Evolutionary conservation across 2,329 filamentous ascomycete species (phyloP).

Genomic region (Microsporum ferrugineum): DNA sequence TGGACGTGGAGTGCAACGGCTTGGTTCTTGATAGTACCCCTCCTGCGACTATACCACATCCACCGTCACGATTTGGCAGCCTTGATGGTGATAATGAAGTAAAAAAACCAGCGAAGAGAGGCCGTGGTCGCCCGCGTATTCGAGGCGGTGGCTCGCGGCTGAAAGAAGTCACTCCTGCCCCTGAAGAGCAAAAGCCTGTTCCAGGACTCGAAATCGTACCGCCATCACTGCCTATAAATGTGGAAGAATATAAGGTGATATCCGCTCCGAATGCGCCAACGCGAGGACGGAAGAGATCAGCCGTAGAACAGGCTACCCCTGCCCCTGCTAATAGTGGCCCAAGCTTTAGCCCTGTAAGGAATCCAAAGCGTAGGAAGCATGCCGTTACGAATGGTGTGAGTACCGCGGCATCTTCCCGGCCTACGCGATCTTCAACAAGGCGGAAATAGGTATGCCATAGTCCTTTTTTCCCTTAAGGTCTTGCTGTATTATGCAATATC

Average conservation of each 20-base stretch:
- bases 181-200: background rate
- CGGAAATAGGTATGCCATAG: background rate
- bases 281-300: slow-evolving; percentile 8
- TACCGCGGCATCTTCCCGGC: background rate
- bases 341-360: background rate
- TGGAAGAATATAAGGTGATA: background rate
- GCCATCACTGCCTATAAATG: background rate
- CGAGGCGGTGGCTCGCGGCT: background rate
- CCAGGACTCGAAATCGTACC: background rate
- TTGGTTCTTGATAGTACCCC: background rate
- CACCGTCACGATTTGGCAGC: slow-evolving; percentile 4
- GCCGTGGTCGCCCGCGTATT: background rate
- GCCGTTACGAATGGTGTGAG: background rate
- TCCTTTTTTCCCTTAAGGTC: background rate
- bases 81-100: background rate
- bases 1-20: background rate
- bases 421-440: background rate
- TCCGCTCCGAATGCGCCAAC: background rate
- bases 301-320: background rate
- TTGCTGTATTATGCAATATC: background rate
- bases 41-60: background rate
- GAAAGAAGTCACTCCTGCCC: slow-evolving; percentile 1
- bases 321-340: background rate
- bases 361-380: background rate
- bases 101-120: background rate